Evolutionary conservation across 495 filamentous ascomycete species (phyloP).

Genomic region (Tetracladium setigerum): DNA sequence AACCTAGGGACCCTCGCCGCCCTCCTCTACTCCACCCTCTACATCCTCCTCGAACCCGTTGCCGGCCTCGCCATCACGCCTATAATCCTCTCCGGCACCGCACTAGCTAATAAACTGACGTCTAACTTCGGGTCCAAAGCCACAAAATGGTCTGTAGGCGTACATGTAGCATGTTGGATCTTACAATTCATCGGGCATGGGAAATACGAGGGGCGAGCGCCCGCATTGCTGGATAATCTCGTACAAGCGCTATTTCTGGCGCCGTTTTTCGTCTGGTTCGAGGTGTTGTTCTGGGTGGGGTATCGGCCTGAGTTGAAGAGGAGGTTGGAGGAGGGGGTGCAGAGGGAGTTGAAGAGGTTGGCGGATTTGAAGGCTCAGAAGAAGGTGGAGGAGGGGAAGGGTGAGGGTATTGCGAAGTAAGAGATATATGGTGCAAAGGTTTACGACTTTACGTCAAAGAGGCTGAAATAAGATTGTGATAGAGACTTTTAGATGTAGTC

Average conservation of each 20-base stretch:
- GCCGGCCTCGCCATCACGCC: constrained; percentile 69
- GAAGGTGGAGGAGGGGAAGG: constrained; percentile 29
- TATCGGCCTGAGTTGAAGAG: constrained; percentile 78
- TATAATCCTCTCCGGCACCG: constrained; percentile 61
- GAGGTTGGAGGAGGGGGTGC: constrained; percentile 64
- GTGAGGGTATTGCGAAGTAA: no score
- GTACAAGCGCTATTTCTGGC: constrained; percentile 83
- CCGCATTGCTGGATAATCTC: constrained; percentile 80
- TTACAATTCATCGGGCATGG: constrained; percentile 86
- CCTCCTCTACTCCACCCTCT: constrained; percentile 61
- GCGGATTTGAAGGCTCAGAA: constrained; percentile 30
- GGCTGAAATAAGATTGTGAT: no score
- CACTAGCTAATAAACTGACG: constrained; percentile 62
- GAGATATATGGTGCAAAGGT: no score
- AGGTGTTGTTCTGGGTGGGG: constrained; percentile 80
- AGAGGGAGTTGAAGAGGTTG: constrained; percentile 58
- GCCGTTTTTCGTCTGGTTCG: constrained; percentile 92
- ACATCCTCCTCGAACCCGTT: constrained; percentile 85
- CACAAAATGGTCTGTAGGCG: constrained; percentile 59
- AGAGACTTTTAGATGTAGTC: no score
- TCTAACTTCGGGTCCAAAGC: constrained; percentile 52
- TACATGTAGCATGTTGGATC: constrained; percentile 68
- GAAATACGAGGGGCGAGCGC: constrained; percentile 74
- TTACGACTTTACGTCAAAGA: no score
- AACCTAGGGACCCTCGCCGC: constrained; percentile 70